Percentiles rank a stretch among this genome's conserved stretches.
Conservation (phyloP, 2,329 filamentous ascomycete genomes). For the Torrubiellomyces zombiae region DNA sequence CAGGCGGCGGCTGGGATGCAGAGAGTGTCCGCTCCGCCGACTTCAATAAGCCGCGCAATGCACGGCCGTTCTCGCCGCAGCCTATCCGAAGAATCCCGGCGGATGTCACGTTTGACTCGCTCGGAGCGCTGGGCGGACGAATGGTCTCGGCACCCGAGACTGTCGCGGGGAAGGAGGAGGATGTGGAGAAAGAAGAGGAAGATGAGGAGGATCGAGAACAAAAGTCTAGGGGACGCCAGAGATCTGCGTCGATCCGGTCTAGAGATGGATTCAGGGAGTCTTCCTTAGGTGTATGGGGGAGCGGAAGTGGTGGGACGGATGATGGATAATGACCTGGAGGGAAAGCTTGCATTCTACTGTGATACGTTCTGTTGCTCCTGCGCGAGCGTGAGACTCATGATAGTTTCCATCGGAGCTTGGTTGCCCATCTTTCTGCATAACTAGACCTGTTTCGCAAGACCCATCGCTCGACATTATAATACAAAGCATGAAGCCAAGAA, state of each 20-base stretch:
- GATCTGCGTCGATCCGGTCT: neutral
- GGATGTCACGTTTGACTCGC: conserved; percentile 23
- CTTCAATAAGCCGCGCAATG: conserved; percentile 34
- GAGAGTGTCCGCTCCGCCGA: conserved; percentile 38
- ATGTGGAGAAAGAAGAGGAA: conserved; percentile 1
- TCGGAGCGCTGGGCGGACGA: conserved; percentile 11
- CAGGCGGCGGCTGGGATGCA: conserved; percentile 19
- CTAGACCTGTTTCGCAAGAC: too few relatives aligned
- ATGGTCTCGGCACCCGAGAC: conserved; percentile 2
- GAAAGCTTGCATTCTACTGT: too few relatives aligned
- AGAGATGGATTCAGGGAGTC: too few relatives aligned
- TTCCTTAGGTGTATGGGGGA: too few relatives aligned
- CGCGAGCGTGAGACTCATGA: too few relatives aligned
- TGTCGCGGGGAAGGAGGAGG: conserved; percentile 1
- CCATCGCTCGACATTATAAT: too few relatives aligned
- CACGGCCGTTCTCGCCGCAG: conserved; percentile 44
- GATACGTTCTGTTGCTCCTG: too few relatives aligned
- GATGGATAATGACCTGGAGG: too few relatives aligned
- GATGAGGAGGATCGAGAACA: conserved; percentile 5
- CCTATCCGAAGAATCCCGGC: conserved; percentile 25
- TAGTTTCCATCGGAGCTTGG: too few relatives aligned
- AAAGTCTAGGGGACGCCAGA: conserved; percentile 5
- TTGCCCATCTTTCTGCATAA: too few relatives aligned
- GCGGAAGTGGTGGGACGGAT: too few relatives aligned
- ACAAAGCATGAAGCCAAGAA: too few relatives aligned